Base-by-base conservation (phyloP, 108 stramenopile genomes). In the Schizochytrium sp. region DNA sequence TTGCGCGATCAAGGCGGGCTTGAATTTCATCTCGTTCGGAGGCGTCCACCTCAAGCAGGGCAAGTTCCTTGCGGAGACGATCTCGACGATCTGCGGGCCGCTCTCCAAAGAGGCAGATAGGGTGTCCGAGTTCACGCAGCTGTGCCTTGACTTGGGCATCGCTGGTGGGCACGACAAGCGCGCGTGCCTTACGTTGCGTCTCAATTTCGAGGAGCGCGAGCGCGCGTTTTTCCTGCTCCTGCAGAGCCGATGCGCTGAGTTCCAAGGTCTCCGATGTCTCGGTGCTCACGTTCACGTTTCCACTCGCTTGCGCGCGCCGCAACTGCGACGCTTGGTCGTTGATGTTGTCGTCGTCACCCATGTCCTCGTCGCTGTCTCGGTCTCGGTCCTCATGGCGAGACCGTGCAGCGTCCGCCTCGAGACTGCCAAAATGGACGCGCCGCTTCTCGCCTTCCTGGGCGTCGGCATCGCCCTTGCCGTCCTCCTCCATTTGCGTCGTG, bases 21-120 rank as follows among this genome's bases (percentile, higher is more conserved):
- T 60, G 87, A 28, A 90, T 43, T 45, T 87, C 45, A 6, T 5
- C n/a, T 5, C 41, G 5, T n/a, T 83, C 90, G 25, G 87, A 83
- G 25, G 25, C 87, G 41, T 29, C 25, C 14, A 90, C 25, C 72
- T 88, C 55, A 5, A 91, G 47, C 19, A 12, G 44, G 21, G 88
- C 90, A 5, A 91, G 58, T 6, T 47, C 72, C 5, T 72, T 60
- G 41, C 72, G 71, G 21, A 91, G 87, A 16, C 90, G 60, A 8
- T 72, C 88, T 29, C 90, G 14, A 43, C 90, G 88, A 44, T 91
- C 90, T n/a, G 88, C 90, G 57, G 58, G 88, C 57, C 87, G 58
- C 45, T 91, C 90, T 5, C 88, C 90, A 45, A 91, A 91, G n/a
- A 91, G 60, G 51, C 87, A 88, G 28, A 87, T 88, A 2, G 88